These are phyloP conservation scores for Ammopiptanthus mongolicus DNA, from an alignment of 306 rosid genomes.

Conservation along the genomic window DNA sequence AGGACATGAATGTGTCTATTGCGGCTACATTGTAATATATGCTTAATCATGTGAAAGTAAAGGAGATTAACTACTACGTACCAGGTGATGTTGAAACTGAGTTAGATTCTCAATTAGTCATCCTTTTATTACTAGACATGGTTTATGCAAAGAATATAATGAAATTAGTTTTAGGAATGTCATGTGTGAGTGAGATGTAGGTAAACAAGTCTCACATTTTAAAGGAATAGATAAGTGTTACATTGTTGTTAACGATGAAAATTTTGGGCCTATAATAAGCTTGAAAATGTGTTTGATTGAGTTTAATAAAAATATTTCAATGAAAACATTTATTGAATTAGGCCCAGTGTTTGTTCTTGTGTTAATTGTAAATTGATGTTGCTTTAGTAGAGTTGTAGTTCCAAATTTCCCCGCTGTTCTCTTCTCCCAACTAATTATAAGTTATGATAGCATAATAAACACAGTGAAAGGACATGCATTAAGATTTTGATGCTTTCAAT, in stretches of 20 bases:
- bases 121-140: no score
- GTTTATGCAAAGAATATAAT: no score
- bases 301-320: no score
- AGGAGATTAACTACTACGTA: neutral
- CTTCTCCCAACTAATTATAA: neutral
- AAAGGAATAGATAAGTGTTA: no score
- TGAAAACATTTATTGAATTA: no score
- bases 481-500: neutral
- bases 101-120: neutral
- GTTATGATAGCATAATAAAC: neutral
- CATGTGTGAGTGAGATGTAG: no score
- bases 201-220: no score
- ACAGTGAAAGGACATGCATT: neutral
- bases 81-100: neutral
- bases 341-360: no score
- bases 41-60: neutral
- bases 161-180: no score
- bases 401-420: neutral
- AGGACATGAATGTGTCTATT: neutral
- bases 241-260: no score
- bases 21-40: neutral
- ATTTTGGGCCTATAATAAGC: no score
- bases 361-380: neutral
- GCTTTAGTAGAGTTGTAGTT: neutral
- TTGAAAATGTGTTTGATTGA: no score